Evolutionary conservation across 306 rosid species (phyloP).

Genomic region (Parietaria judaica): DNA sequence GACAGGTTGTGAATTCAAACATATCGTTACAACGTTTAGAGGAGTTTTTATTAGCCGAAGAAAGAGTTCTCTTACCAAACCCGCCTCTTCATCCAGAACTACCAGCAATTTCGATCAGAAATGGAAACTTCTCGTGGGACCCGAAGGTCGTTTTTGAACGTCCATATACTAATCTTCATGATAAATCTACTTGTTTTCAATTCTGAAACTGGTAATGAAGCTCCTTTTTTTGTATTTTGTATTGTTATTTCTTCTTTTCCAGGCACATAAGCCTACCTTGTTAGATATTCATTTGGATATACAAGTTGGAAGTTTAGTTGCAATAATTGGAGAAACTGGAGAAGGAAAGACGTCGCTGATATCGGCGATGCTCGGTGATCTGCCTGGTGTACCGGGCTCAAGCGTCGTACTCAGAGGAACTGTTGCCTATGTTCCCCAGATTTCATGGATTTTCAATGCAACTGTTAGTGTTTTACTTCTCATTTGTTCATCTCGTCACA

Average conservation of each 20-base stretch:
- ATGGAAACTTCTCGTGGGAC: slow-evolving; percentile 85
- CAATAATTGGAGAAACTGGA: slow-evolving; percentile 86
- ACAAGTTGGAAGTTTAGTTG: slow-evolving; percentile 73
- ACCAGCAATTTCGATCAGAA: slow-evolving; percentile 64
- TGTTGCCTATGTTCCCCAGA: slow-evolving; percentile 89
- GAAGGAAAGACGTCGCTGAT: slow-evolving; percentile 90
- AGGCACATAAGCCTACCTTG: slow-evolving; percentile 61
- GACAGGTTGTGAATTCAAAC: slow-evolving; percentile 72
- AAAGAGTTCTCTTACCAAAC: slow-evolving; percentile 49
- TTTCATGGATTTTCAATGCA: slow-evolving; percentile 96
- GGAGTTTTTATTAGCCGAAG: slow-evolving; percentile 63
- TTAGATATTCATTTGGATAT: slow-evolving; percentile 65
- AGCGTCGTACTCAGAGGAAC: slow-evolving; percentile 60
- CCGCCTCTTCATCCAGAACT: slow-evolving; percentile 56
- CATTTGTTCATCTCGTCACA: neutral
- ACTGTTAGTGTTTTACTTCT: slow-evolving; percentile 50
- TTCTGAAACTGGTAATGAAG: neutral
- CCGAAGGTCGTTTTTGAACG: slow-evolving; percentile 37
- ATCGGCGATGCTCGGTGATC: slow-evolving; percentile 79
- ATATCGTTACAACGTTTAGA: slow-evolving; percentile 78
- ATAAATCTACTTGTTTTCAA: slow-evolving; percentile 5
- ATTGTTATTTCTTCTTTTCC: slow-evolving; percentile 12
- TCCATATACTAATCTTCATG: neutral
- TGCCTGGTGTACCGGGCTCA: slow-evolving; percentile 44
- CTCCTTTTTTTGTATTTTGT: neutral